Evolutionary conservation across 2,329 filamentous ascomycete species (phyloP).

Genomic region (Penicillium sp.): DNA sequence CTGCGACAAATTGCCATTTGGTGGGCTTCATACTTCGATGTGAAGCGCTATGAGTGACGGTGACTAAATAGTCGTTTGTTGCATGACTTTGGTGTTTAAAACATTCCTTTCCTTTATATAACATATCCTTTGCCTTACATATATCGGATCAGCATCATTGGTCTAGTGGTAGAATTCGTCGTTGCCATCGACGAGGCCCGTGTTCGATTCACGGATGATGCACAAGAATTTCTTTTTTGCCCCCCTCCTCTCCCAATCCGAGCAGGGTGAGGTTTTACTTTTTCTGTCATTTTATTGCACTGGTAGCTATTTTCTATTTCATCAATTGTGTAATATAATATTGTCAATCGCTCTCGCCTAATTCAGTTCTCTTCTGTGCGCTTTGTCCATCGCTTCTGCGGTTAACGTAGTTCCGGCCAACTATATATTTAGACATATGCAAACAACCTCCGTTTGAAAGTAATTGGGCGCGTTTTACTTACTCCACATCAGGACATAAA

Average conservation of each 20-base stretch:
- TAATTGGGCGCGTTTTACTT: no score
- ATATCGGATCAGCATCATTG: constrained; percentile 43
- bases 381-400: no score
- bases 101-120: background rate
- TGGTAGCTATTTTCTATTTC: background rate
- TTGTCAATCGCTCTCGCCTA: no score
- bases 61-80: no score
- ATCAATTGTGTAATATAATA: no score
- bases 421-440: no score
- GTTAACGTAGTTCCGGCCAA: no score
- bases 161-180: constrained; percentile 53
- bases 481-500: no score
- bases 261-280: background rate
- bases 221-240: constrained; percentile 18
- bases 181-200: constrained; percentile 53
- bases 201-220: constrained; percentile 52
- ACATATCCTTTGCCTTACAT: background rate
- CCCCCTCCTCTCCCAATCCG: background rate
- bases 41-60: no score
- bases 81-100: background rate
- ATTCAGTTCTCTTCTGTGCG: no score
- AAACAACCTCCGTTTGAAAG: no score
- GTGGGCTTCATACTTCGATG: background rate
- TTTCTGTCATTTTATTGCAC: background rate
- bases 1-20: no score